Evolutionary conservation across 2,329 filamentous ascomycete genomes (phyloP), one percentile per base, ranked within the genome.

Genomic region (Xylariales sp.): DNA sequence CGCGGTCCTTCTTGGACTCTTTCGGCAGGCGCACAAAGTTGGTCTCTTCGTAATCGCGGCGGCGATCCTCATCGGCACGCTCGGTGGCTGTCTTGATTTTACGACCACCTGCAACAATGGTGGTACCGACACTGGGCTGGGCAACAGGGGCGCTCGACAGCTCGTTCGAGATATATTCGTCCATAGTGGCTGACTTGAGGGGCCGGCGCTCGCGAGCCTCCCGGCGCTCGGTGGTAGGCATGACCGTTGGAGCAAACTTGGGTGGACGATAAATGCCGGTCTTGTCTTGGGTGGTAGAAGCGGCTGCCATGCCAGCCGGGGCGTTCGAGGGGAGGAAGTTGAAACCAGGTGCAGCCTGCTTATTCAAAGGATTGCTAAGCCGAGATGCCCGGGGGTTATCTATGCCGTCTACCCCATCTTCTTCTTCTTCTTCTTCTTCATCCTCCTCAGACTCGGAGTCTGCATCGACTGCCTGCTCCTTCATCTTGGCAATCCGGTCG

Each of bases 71-170:
- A 28, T 80, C 78, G 45, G 80, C 80, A 40, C 86, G 78, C 57
- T 96, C 85, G 23, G 79, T 72, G 12, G 81, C 77, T 5, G 85
- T 87, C 71, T 90, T 93, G 54, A 81, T 79, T 58, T 80, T 80
- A 46, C 91, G 79, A 23, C 93, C 93, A 34, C 85, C 83, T 33
- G 81, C 72, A 5, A 83, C 72, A 50, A 96, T 94, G 14, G 87
- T 95, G 40, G 86, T 93, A 43, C 93, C 94, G 52, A 98, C 94
- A 50, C 85, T 94, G 38, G 91, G 89, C 59, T 94, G 78, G 2
- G 89, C 87, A 41, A 88, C 64, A 1, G 93, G 93, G 3, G 88
- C 88, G 5, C 75, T 65, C 0, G 88, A 90, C 42, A 97, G 73
- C 61, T 98, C 93, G 14, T 85, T 81, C 34, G 76, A 80, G 46